Evolutionary conservation across 192 early-diverging fungal genomes (phyloP).

Genomic region (Rhizophagus clarus): DNA sequence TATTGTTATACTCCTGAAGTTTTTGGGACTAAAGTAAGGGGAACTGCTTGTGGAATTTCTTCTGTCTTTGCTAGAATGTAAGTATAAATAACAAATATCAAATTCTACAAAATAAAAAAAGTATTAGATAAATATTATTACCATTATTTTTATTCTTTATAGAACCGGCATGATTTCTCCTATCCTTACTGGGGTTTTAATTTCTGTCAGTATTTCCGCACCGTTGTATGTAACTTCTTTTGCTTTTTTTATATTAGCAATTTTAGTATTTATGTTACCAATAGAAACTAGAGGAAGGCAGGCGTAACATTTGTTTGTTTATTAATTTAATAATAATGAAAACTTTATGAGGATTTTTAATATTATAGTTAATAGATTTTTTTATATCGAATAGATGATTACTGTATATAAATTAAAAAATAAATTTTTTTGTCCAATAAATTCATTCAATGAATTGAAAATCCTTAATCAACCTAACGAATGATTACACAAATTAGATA

Average conservation of each 20-base stretch:
- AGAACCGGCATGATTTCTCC: constrained; percentile 75
- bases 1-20: constrained; percentile 91
- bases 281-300: constrained; percentile 62
- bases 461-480: too few relatives aligned
- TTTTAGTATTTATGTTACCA: constrained; percentile 71
- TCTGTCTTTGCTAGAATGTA: constrained; percentile 74
- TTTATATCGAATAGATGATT: too few relatives aligned
- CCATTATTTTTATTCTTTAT: background rate
- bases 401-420: too few relatives aligned
- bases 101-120: background rate
- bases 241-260: constrained; percentile 56
- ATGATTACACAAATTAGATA: too few relatives aligned
- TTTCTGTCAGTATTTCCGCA: constrained; percentile 54
- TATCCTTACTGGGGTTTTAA: constrained; percentile 66
- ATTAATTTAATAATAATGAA: too few relatives aligned
- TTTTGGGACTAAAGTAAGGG: constrained; percentile 73
- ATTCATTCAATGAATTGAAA: too few relatives aligned
- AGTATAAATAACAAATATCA: constrained; percentile 13
- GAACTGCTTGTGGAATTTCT: constrained; percentile 77
- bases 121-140: background rate
- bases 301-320: constrained; percentile 5
- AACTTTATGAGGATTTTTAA: too few relatives aligned
- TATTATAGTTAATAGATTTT: too few relatives aligned
- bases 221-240: constrained; percentile 70
- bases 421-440: too few relatives aligned